phyloP scores from a whole-genome alignment of 1,139 yeast species.

The Magnusiomyces fungicola region DNA sequence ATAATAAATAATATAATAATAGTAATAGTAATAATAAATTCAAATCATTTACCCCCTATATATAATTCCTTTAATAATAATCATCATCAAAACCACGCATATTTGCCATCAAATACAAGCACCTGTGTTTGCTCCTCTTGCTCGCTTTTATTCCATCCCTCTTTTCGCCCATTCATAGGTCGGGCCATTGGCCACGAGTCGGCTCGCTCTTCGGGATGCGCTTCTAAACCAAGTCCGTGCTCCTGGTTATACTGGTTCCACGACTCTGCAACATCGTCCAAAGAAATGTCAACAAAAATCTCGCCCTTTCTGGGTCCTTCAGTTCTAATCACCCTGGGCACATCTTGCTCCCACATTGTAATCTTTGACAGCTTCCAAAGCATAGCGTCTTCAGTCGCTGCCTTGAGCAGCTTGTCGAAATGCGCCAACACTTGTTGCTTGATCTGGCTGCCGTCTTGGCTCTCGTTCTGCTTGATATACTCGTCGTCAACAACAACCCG shows the following conservation, averaged over 20 bases:
- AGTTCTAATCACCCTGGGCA: too few species aligned
- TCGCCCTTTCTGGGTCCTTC: background rate
- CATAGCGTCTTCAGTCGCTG: constrained; percentile 25
- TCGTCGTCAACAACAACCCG: constrained; percentile 20
- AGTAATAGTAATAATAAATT: too few species aligned
- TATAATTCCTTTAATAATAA: too few species aligned
- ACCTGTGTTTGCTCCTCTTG: too few species aligned
- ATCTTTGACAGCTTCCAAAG: constrained; percentile 21
- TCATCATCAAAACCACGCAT: constrained; percentile 28
- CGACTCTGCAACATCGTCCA: background rate
- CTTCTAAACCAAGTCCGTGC: background rate
- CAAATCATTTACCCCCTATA: too few species aligned
- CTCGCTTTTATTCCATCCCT: constrained; percentile 4
- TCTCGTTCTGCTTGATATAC: background rate
- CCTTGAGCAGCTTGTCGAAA: constrained; percentile 19
- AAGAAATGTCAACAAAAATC: background rate
- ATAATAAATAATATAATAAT: too few species aligned
- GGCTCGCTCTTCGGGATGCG: too few species aligned
- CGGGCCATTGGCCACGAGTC: constrained; percentile 29
- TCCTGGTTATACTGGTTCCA: background rate
- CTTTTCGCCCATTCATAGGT: constrained; percentile 9
- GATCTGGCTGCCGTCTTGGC: background rate
- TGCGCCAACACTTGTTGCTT: constrained; percentile 13
- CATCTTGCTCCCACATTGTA: constrained; percentile 25
- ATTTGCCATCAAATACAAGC: constrained; percentile 26